phyloP scores from a whole-genome alignment of 108 stramenopile species.

The Skeletonema potamos region DNA sequence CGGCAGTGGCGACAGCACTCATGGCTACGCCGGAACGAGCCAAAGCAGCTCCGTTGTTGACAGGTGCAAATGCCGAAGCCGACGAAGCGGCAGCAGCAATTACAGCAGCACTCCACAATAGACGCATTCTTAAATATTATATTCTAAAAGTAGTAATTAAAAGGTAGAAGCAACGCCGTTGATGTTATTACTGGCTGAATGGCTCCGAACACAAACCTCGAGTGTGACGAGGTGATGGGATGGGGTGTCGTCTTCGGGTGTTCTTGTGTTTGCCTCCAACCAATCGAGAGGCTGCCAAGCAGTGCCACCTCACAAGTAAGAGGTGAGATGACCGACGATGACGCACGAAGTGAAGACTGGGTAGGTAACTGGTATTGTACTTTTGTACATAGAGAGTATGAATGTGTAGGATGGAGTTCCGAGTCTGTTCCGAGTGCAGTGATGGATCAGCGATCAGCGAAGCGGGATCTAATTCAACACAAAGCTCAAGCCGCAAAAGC shows the following conservation, averaged over 20 bases:
- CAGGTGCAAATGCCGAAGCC: constrained; percentile 24
- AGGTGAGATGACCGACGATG: constrained; percentile 2
- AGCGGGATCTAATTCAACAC: neutral
- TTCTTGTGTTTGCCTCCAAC: neutral
- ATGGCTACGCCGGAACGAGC: constrained; percentile 15
- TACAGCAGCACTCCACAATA: constrained; percentile 37
- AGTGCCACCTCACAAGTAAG: constrained; percentile 4
- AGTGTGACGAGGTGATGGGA: neutral
- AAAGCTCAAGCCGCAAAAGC: too few relatives aligned
- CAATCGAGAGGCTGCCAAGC: neutral
- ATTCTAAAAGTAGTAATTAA: neutral
- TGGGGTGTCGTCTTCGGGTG: neutral
- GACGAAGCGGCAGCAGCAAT: constrained; percentile 22
- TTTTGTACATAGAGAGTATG: too few relatives aligned
- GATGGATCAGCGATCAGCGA: neutral
- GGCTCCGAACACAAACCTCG: neutral
- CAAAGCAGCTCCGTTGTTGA: constrained; percentile 4
- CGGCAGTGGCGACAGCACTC: constrained; percentile 47
- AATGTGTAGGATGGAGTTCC: too few relatives aligned
- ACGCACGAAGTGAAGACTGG: constrained; percentile 3
- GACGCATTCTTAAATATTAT: constrained; percentile 23
- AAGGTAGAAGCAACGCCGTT: neutral
- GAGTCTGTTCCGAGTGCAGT: too few relatives aligned
- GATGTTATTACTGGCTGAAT: neutral
- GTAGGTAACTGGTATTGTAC: too few relatives aligned